Conservation (phyloP, 305 asterid genomes). For the Fraxinus latifolia region DNA sequence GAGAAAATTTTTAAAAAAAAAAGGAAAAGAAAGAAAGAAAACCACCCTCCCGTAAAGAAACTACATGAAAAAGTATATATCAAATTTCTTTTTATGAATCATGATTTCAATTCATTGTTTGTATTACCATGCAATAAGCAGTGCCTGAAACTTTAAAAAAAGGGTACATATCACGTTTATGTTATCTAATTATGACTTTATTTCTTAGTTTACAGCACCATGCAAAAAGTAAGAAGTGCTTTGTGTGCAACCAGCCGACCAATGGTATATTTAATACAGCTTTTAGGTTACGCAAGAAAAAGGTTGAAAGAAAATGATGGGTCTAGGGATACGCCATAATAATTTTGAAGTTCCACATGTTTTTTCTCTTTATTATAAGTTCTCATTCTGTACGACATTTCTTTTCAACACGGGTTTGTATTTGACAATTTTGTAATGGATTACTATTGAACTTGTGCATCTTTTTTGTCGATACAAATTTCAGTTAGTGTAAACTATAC, state of each 20-base stretch:
- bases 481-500: not conserved
- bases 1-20: too few relatives aligned
- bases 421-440: slow-evolving; percentile 9
- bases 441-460: not conserved
- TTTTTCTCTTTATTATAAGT: slow-evolving; percentile 11
- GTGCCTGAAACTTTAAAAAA: not conserved
- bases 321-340: slow-evolving; percentile 1
- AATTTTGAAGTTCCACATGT: slow-evolving; percentile 9
- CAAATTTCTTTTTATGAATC: not conserved
- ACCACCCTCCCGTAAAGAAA: not conserved
- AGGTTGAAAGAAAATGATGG: slow-evolving; percentile 47
- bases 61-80: not conserved
- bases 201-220: slow-evolving; percentile 64
- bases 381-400: slow-evolving; percentile 4
- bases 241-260: slow-evolving; percentile 90
- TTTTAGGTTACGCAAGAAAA: slow-evolving; percentile 74
- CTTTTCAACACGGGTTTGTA: slow-evolving; percentile 5
- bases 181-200: slow-evolving; percentile 12
- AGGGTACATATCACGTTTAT: not conserved
- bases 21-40: not conserved
- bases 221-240: slow-evolving; percentile 87
- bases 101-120: not conserved
- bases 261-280: slow-evolving; percentile 93
- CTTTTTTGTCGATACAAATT: too few relatives aligned
- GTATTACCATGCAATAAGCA: not conserved